Evolutionary conservation across 2,329 filamentous ascomycete species (phyloP), one percentile per base, ranked within the genome.

Genomic region (Fusarium odoratissimum): DNA sequence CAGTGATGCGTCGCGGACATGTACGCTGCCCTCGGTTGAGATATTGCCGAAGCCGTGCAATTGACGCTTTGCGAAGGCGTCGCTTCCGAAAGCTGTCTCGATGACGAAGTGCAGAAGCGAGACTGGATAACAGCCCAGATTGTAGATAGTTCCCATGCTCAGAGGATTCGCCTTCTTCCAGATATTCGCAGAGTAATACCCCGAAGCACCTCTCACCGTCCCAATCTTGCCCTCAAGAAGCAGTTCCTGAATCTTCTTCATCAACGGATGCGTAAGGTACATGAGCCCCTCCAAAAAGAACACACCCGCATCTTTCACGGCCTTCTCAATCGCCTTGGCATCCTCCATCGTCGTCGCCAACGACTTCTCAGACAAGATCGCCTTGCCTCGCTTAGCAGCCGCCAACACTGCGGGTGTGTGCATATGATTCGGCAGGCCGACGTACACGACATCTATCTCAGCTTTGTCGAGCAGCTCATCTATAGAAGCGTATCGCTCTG

Each of bases 351-450:
- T 67, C 5, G 64, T 66, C 16, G 64, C 64, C 3, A 67, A 25
- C 0, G 64, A 66, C 44, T 67, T 67, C 16, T 67, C 64, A 7
- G 64, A 67, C 5, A 67, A 5, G 1, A 67, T 66, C 13, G 64
- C 64, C 33, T 45, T 67, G 30, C 64, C 64, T 48, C 64, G 62
- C 61, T 67, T 67, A 17, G 64, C 51, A 21, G 61, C 61, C 11
- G 64, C 64, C 3, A 67, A 28, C 11, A 67, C 64, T 19, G 64
- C 64, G 51, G 61, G 52, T 21, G 51, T 66, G 28, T 67, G 64
- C 64, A 67, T 67, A 25, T 67, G 64, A n/a, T 67, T 67, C 33
- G 64, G 64, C 33, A 67, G 30, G 6, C 64, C 64, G 21, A 67
- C 61, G 8, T 67, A 67, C 4, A 67, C 64, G 6, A 67, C 61